Percentiles rank a stretch among this genome's conserved stretches.
Evolutionary conservation across 2,329 filamentous ascomycete genomes (phyloP).

Genomic region (Trichoderma oligosporum): DNA sequence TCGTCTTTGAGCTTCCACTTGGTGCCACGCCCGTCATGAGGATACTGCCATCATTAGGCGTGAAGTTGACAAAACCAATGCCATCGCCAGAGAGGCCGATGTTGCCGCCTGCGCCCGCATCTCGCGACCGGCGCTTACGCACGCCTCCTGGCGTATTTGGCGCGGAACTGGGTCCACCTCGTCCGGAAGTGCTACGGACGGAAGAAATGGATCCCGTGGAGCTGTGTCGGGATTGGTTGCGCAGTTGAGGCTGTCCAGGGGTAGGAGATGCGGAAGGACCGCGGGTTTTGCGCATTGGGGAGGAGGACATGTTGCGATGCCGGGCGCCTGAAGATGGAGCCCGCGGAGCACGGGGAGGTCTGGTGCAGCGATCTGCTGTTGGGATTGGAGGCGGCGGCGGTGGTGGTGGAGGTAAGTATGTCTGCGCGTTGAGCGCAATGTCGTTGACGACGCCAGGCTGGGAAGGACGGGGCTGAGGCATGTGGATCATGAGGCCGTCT

Average conservation of each 20-base stretch:
- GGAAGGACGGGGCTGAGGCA: conserved; percentile 44
- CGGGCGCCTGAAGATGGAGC: conserved; percentile 54
- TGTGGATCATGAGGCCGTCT: conserved; percentile 51
- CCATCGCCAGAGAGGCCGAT: conserved; percentile 26
- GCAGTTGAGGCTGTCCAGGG: conserved; percentile 28
- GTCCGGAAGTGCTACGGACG: conserved; percentile 36
- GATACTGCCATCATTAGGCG: conserved; percentile 69
- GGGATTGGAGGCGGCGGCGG: conserved; percentile 33
- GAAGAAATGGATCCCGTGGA: conserved; percentile 38
- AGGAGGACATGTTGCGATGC: conserved; percentile 38
- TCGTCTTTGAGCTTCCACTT: conserved; percentile 88
- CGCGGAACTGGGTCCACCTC: conserved; percentile 32
- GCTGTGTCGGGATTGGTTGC: conserved; percentile 36
- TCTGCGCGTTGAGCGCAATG: conserved; percentile 33
- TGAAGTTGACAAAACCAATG: conserved; percentile 83
- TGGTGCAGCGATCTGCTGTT: conserved; percentile 37
- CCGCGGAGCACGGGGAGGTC: conserved; percentile 50
- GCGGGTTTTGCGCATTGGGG: conserved; percentile 42
- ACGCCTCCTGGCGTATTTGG: conserved; percentile 40
- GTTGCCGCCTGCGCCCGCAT: conserved; percentile 31
- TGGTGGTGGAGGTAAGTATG: conserved; percentile 35
- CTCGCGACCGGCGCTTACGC: conserved; percentile 39
- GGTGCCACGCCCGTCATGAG: conserved; percentile 89
- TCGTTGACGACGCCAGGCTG: conserved; percentile 37
- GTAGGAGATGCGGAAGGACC: conserved; percentile 41